phyloP scores from a whole-genome alignment of 495 filamentous ascomycete species.

The Lasiosphaeria miniovina region DNA sequence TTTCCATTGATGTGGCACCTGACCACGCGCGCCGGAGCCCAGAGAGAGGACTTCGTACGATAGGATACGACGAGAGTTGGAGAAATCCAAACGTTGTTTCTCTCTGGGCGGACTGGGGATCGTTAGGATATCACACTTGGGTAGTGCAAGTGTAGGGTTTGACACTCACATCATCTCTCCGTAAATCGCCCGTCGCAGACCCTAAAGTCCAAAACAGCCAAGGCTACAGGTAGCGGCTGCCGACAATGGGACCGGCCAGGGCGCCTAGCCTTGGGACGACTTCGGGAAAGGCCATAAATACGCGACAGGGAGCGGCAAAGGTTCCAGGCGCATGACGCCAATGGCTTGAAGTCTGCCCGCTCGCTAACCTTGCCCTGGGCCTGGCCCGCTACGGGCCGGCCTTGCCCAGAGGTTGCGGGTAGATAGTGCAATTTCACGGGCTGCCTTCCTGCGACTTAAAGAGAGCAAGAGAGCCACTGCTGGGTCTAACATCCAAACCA shows the following conservation, averaged over 20 bases:
- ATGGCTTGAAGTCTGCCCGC: neutral
- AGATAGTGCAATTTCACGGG: neutral
- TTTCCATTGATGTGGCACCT: no score
- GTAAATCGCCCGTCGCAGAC: conserved; percentile 1
- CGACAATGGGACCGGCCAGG: neutral
- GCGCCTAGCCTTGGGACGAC: no score
- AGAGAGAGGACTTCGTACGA: no score
- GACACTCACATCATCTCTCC: neutral
- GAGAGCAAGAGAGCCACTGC: no score
- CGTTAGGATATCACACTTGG: neutral
- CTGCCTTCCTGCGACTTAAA: no score
- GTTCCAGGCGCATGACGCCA: neutral
- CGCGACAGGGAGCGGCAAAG: neutral
- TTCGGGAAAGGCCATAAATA: no score
- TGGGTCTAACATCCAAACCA: no score
- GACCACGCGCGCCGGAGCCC: no score
- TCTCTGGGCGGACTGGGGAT: neutral
- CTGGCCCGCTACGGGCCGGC: neutral
- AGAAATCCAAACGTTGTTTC: neutral
- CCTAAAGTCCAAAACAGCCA: neutral
- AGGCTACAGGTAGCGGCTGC: neutral
- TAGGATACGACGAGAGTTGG: no score
- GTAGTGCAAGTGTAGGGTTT: neutral
- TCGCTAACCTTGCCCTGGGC: neutral
- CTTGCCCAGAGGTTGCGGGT: neutral